These are phyloP conservation scores for Picea abies DNA, from an alignment of 83 land plant species.

Conservation along the genomic window DNA sequence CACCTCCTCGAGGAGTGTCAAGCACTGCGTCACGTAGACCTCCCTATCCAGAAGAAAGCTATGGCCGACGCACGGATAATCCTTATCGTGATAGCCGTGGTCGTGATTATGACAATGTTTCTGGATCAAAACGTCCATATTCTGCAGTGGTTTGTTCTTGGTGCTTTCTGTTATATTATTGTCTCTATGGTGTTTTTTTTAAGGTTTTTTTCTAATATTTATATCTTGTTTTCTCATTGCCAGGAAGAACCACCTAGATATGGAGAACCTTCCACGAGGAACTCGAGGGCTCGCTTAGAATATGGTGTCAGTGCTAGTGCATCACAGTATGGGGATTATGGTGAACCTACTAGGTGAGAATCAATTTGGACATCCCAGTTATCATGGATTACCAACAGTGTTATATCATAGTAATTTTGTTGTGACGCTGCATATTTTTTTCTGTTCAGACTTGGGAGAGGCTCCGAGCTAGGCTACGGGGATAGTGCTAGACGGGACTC, in stretches of 20 bases:
- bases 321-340: conserved; percentile 56
- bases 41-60: conserved; percentile 57
- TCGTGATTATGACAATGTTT: conserved; percentile 59
- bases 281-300: conserved; percentile 63
- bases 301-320: conserved; percentile 49
- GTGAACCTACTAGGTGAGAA: conserved; percentile 26
- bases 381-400: background rate
- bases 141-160: conserved; percentile 47
- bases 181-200: background rate
- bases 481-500: conserved; percentile 41
- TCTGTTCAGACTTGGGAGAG: conserved; percentile 48
- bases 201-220: too few species aligned
- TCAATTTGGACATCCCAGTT: background rate
- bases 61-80: conserved; percentile 54
- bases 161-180: background rate
- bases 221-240: background rate
- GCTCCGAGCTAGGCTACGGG: conserved; percentile 45
- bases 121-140: conserved; percentile 84
- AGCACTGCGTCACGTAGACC: conserved; percentile 49
- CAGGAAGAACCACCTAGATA: conserved; percentile 63
- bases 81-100: conserved; percentile 63
- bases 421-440: background rate
- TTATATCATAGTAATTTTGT: background rate
- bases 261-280: conserved; percentile 49
- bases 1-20: conserved; percentile 40